Evolutionary conservation across 225 moss, liverwort and hornwort genomes (phyloP), one percentile per base, ranked within the genome.

Genomic region (Sphagnum tenellum): DNA sequence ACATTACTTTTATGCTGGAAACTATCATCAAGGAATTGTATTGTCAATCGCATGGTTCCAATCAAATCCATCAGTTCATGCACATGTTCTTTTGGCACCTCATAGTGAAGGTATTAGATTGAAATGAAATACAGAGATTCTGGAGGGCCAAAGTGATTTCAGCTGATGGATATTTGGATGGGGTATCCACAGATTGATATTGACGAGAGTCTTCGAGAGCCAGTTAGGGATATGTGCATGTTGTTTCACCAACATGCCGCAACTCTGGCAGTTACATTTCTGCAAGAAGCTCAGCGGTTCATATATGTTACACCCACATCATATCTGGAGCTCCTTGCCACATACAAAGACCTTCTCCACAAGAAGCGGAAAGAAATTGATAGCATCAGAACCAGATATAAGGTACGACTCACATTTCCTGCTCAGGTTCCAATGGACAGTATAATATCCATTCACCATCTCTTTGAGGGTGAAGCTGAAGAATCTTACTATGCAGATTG

Each of bases 271-370:
- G 3, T 0, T 5, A 3, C 68, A 4, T 92, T 85, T 49, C 64
- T 85, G 13, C 84, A 83, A 67, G 89, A 92, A 57, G 80, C 87
- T 68, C 82, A 82, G 3, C 85, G 82, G 12, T 77, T 85, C 61
- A 82, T 89, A 12, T 92, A 92, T 5, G 77, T 92, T 13, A 92
- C 92, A 0, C 89, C 92, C 3, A 92, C 89, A 0, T 89, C 92
- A 0, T 92, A 92, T 57, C 57, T 92, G 5, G 82, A 89, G 47
- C 87, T 92, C 14, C 68, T 89, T 46, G 76, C 80, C 4, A 89
- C 84, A 0, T 92, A 85, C 67, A 87, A 89, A 65, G 79, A 87
- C 14, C 87, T 92, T 11, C 79, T 92, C 44, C 72, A 65, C 0
- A 46, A 72, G 49, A 92, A 81, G 60, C 82, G 87, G 5, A 63